A percentile compares a stretch with the other conserved stretches of the same genome.
Evolutionary conservation across 495 filamentous ascomycete species (phyloP).

Genomic region (Xylaria cubensis): DNA sequence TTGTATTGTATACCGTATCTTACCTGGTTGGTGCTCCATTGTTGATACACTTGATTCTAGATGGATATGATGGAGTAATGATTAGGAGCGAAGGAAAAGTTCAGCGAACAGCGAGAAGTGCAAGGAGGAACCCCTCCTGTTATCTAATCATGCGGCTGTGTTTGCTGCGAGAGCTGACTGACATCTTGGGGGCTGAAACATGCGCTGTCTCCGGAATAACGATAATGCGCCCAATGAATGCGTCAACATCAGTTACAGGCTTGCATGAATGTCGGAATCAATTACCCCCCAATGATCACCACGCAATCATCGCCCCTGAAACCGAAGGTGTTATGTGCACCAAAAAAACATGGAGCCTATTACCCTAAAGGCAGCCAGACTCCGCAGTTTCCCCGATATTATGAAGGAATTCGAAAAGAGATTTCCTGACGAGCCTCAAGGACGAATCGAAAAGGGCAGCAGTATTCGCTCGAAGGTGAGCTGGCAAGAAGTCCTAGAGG

Average conservation of each 20-base stretch:
- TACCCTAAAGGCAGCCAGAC: neutral
- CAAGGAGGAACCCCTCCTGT: neutral
- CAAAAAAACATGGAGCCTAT: neutral
- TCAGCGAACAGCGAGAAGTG: neutral
- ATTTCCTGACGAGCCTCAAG: conserved; percentile 3
- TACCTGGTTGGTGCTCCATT: neutral
- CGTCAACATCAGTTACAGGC: neutral
- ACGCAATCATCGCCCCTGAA: neutral
- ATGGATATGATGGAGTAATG: neutral
- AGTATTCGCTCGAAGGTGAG: neutral
- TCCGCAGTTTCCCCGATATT: neutral
- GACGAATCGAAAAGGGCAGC: neutral
- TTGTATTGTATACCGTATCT: neutral
- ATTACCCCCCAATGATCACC: neutral
- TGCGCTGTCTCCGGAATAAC: neutral
- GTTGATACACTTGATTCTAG: neutral
- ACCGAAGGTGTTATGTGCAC: neutral
- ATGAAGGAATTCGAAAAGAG: neutral
- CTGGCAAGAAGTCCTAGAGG: neutral
- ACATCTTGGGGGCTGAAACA: neutral
- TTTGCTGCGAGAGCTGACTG: neutral
- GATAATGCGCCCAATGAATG: neutral
- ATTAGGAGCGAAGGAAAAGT: neutral
- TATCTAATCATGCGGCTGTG: neutral
- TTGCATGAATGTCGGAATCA: neutral